phyloP scores from a whole-genome alignment of 345 rosid species.

The Aquilaria malaccensis region DNA sequence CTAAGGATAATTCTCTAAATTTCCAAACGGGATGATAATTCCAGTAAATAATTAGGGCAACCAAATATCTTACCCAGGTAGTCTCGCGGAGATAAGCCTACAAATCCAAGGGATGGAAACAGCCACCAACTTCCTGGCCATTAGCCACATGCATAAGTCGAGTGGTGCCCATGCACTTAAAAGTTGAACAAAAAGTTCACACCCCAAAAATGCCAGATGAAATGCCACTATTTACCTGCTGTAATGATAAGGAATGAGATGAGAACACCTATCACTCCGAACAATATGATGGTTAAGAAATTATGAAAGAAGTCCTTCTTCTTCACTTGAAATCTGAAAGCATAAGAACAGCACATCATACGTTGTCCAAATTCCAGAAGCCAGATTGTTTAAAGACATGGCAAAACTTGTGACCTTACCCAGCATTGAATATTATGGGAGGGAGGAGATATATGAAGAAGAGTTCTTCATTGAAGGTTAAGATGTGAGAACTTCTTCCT shows the following conservation, averaged over 20 bases:
- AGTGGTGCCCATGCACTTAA: background rate
- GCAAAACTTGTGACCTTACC: slow-evolving; percentile 34
- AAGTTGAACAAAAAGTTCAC: background rate
- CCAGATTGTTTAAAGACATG: background rate
- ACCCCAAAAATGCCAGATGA: background rate
- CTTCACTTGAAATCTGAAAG: slow-evolving; percentile 84
- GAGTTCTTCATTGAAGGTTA: slow-evolving; percentile 67
- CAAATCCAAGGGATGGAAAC: slow-evolving; percentile 58
- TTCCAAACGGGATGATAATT: no score
- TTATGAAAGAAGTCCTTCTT: slow-evolving; percentile 87
- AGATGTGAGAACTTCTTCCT: slow-evolving; percentile 71
- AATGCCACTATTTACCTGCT: slow-evolving; percentile 35
- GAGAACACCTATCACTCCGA: slow-evolving; percentile 75
- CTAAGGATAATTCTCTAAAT: no score
- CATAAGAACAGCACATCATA: background rate
- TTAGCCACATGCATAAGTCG: slow-evolving; percentile 10
- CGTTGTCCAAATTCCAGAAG: slow-evolving; percentile 1
- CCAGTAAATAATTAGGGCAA: background rate
- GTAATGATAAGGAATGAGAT: slow-evolving; percentile 53
- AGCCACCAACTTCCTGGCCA: slow-evolving; percentile 74
- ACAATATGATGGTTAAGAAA: slow-evolving; percentile 72
- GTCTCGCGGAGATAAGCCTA: slow-evolving; percentile 48
- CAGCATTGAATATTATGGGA: slow-evolving; percentile 93
- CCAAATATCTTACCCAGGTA: slow-evolving; percentile 53
- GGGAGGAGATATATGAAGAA: slow-evolving; percentile 96